Evolutionary conservation across 2,329 filamentous ascomycete genomes (phyloP).

Genomic region (Beauveria sp.): DNA sequence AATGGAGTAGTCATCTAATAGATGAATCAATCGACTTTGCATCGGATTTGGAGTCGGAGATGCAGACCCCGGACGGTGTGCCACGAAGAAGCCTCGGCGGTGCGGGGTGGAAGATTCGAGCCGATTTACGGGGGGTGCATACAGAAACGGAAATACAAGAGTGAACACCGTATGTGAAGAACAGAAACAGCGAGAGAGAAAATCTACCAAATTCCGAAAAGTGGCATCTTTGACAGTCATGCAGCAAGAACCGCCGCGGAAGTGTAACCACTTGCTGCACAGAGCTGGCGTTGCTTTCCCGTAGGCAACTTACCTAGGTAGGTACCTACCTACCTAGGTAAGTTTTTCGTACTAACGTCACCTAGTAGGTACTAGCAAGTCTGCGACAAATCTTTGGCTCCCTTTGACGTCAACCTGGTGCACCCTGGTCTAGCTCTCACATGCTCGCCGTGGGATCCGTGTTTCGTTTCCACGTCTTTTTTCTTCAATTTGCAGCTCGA

Average conservation of each 20-base stretch:
- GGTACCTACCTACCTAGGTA: not conserved
- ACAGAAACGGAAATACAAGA: no score
- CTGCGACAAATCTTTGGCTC: not conserved
- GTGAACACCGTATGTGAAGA: no score
- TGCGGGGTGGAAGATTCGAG: not conserved
- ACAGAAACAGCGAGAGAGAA: no score
- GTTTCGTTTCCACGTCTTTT: not conserved
- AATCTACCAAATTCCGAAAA: no score
- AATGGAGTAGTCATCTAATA: not conserved
- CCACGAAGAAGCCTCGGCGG: not conserved
- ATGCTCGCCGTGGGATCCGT: constrained; percentile 1
- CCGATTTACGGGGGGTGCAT: no score
- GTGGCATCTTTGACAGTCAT: no score
- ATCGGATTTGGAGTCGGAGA: not conserved
- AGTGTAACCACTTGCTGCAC: not conserved
- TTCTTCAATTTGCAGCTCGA: not conserved
- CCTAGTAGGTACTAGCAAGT: not conserved
- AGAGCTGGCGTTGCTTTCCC: not conserved
- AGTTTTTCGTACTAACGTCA: no score
- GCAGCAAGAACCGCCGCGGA: no score
- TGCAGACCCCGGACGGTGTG: not conserved
- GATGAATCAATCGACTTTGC: not conserved
- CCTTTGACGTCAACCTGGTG: not conserved
- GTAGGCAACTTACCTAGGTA: not conserved
- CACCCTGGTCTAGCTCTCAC: constrained; percentile 1